Base-by-base conservation (phyloP, 345 rosid genomes). In the Boechera stricta region DNA sequence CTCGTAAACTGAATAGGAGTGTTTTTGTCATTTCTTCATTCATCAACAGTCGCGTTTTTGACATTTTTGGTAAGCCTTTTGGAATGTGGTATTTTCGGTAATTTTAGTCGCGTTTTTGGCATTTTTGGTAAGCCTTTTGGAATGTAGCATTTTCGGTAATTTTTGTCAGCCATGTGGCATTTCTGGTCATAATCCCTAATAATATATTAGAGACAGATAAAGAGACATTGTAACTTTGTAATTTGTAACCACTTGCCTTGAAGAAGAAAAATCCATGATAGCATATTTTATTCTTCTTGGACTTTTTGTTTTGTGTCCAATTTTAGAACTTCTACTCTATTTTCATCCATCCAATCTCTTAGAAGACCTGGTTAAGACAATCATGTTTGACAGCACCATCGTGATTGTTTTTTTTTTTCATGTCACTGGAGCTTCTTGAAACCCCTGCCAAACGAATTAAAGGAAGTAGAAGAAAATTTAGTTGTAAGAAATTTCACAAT, bases 231-330 rank as follows among this genome's bases (percentile, higher is more conserved):
- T 21, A 21, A 21, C 24, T 21, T 21, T 21, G 6, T 42, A 44
- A 47, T 1, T n/a, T 47, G 52, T 48, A 48, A 48, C 53, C 53
- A 5, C 53, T 48, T 48, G 53, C 53, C 8, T 48, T n/a, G 53
- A 48, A 48, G 9, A 48, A 49, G 29, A 73, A 73, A 73, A 41
- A 39, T 63, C 63, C 32, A 63, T 73, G 53, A 41, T 62, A 59
- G 35, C 24, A 41, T 62, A 59, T 59, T 35, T 35, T 45, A 4
- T 71, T 45, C 56, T 21, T 58, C 39, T 35, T 5, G 15, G 7
- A 59, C 26, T 32, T 47, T 18, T 13, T 71, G 66, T 15, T 58
- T 8, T 58, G 38, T 26, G 38, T 35, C 49, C 68, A 36, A 35
- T 60, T 60, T 60, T 48, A 72, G 38, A 60, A 48, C 2, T 2